phyloP scores from a whole-genome alignment of 208 protist species.

The Wallacemonas rigidus region DNA sequence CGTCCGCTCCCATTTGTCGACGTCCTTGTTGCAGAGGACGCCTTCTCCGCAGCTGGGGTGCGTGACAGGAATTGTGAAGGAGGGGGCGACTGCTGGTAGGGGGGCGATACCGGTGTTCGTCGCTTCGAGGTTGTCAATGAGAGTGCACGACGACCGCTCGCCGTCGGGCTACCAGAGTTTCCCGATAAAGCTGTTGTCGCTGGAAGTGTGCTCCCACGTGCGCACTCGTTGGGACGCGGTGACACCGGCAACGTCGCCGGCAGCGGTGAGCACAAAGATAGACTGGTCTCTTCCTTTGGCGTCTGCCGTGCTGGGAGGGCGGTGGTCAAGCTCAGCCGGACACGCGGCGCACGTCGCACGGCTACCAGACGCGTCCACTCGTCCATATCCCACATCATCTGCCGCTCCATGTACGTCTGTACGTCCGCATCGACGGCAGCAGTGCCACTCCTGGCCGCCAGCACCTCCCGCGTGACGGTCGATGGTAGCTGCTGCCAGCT shows the following conservation, averaged over 20 bases:
- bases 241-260: not conserved
- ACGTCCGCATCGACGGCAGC: conserved; percentile 48
- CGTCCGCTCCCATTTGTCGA: not conserved
- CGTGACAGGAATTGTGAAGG: too few species aligned
- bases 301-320: not conserved
- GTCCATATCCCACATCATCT: conserved; percentile 44
- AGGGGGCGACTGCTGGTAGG: too few species aligned
- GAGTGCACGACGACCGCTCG: too few species aligned
- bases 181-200: not conserved
- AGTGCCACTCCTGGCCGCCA: conserved; percentile 14
- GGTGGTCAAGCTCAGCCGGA: conserved; percentile 10
- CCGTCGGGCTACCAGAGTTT: too few species aligned
- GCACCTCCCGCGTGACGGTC: conserved; percentile 35
- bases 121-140: too few species aligned
- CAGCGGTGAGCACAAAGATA: not conserved
- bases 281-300: not conserved
- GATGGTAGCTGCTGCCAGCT: conserved; percentile 12
- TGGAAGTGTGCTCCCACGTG: not conserved
- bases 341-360: not conserved
- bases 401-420: conserved; percentile 65
- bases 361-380: not conserved
- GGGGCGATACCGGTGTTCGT: too few species aligned
- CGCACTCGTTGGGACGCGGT: not conserved
- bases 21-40: too few species aligned
- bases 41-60: too few species aligned